phyloP scores from a whole-genome alignment of 768 basidiomycete genomes.

The Leccinum barrowsii region DNA sequence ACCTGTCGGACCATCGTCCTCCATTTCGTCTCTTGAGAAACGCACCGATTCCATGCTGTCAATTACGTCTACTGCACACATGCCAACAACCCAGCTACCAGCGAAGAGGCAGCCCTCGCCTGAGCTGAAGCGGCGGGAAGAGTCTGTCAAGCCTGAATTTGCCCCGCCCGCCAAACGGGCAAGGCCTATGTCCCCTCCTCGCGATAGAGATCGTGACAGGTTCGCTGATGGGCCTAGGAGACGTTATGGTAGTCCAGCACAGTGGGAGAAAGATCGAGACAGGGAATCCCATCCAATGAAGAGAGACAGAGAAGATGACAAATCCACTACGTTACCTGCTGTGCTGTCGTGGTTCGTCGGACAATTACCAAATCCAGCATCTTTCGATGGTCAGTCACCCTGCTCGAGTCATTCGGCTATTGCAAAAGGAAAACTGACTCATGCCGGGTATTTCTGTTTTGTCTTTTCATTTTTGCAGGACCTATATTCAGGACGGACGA shows the following conservation, averaged over 20 bases:
- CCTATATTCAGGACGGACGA: conserved; percentile 90
- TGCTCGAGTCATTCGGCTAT: conserved; percentile 7
- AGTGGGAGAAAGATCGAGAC: conserved; percentile 46
- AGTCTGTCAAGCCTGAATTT: conserved; percentile 36
- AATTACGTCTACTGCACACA: conserved; percentile 26
- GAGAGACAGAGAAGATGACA: conserved; percentile 46
- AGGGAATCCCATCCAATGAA: conserved; percentile 38
- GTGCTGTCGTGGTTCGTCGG: conserved; percentile 84
- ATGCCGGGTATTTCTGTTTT: background rate
- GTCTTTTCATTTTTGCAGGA: conserved; percentile 42
- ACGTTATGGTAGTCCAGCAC: conserved; percentile 38
- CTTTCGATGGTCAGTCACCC: conserved; percentile 77
- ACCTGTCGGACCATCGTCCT: conserved; percentile 16
- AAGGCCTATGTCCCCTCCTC: conserved; percentile 44
- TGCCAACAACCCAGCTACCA: conserved; percentile 21
- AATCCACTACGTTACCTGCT: conserved; percentile 44
- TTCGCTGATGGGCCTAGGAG: conserved; percentile 37
- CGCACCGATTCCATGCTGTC: conserved; percentile 37
- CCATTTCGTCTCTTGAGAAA: conserved; percentile 27
- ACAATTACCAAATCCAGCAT: conserved; percentile 61
- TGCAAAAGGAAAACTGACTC: conserved; percentile 12
- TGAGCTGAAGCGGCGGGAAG: conserved; percentile 41
- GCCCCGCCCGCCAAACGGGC: conserved; percentile 43
- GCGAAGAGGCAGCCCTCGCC: conserved; percentile 33
- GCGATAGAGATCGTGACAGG: conserved; percentile 49